These are phyloP conservation scores for Colletotrichum orchidophilum DNA, from an alignment of 2,329 filamentous ascomycete species.

Conservation along the genomic window DNA sequence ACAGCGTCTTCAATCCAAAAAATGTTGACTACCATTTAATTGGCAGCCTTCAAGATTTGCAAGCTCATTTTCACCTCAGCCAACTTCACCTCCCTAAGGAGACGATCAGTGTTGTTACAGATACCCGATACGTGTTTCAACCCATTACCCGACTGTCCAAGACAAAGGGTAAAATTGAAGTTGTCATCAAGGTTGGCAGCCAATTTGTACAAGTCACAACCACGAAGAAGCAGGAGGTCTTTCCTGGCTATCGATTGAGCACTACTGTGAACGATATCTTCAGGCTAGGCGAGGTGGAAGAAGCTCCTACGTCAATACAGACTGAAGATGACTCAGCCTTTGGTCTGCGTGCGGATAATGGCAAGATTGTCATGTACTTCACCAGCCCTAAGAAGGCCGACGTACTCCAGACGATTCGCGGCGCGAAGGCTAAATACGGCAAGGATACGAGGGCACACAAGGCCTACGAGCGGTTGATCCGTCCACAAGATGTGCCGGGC, in stretches of 20 bases:
- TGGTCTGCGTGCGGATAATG: conserved; percentile 73
- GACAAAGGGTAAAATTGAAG: conserved; percentile 76
- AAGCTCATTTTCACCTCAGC: conserved; percentile 72
- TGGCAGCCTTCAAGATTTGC: conserved; percentile 72
- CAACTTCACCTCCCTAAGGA: conserved; percentile 75
- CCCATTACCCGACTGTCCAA: conserved; percentile 73
- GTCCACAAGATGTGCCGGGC: conserved; percentile 76
- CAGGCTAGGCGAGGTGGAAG: conserved; percentile 72
- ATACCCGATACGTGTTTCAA: conserved; percentile 72
- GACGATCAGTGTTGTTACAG: conserved; percentile 74
- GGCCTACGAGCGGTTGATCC: conserved; percentile 70
- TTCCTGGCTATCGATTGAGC: conserved; percentile 68
- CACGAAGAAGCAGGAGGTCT: conserved; percentile 73
- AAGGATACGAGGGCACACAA: conserved; percentile 70
- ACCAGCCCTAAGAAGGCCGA: conserved; percentile 72
- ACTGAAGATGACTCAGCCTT: conserved; percentile 75
- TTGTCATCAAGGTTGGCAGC: conserved; percentile 73
- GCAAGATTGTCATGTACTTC: conserved; percentile 78
- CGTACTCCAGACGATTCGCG: conserved; percentile 70
- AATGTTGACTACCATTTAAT: conserved; percentile 74
- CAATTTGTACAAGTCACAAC: conserved; percentile 78
- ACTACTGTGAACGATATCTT: conserved; percentile 77
- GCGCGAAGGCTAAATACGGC: conserved; percentile 70
- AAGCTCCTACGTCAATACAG: conserved; percentile 70
- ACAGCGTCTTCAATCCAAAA: conserved; percentile 70